phyloP scores from a whole-genome alignment of 2,329 filamentous ascomycete species.

The Magnaporthiopsis poae region DNA sequence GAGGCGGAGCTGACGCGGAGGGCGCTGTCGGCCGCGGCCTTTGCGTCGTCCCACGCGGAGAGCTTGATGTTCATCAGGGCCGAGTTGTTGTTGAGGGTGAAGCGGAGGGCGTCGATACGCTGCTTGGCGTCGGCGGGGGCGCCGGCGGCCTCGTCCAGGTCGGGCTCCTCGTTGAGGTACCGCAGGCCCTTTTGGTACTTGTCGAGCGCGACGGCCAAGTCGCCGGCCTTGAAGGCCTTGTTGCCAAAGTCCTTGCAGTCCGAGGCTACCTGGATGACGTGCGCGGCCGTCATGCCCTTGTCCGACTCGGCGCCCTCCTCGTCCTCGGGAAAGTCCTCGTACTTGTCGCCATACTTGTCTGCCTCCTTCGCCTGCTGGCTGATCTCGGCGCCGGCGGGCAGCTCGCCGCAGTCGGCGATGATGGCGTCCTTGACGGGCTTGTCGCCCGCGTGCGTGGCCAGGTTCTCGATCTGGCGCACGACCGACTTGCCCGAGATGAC shows the following conservation, averaged over 20 bases:
- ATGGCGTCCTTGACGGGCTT: slow-evolving; percentile 65
- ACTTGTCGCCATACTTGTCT: slow-evolving; percentile 77
- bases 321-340: slow-evolving; percentile 95
- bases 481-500: slow-evolving; percentile 88
- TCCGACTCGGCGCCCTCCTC: slow-evolving; percentile 35
- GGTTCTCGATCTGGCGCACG: slow-evolving; percentile 80
- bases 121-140: slow-evolving; percentile 59
- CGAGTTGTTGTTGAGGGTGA: slow-evolving; percentile 80
- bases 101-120: slow-evolving; percentile 64
- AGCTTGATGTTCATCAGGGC: slow-evolving; percentile 80
- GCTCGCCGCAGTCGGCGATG: slow-evolving; percentile 77
- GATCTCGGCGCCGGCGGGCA: slow-evolving; percentile 60
- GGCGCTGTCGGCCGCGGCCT: slow-evolving; percentile 61
- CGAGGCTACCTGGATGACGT: slow-evolving; percentile 67
- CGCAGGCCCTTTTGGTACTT: slow-evolving; percentile 93
- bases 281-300: slow-evolving; percentile 53
- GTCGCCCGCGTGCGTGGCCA: slow-evolving; percentile 63
- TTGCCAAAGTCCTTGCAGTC: slow-evolving; percentile 90
- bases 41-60: slow-evolving; percentile 58
- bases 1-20: slow-evolving; percentile 48
- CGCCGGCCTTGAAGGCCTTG: slow-evolving; percentile 74
- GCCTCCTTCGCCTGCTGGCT: slow-evolving; percentile 55
- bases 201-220: slow-evolving; percentile 60
- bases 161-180: slow-evolving; percentile 78
- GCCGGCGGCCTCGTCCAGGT: slow-evolving; percentile 43